Evolutionary conservation across 768 basidiomycete species (phyloP).

Genomic region (Serendipita sp.): DNA sequence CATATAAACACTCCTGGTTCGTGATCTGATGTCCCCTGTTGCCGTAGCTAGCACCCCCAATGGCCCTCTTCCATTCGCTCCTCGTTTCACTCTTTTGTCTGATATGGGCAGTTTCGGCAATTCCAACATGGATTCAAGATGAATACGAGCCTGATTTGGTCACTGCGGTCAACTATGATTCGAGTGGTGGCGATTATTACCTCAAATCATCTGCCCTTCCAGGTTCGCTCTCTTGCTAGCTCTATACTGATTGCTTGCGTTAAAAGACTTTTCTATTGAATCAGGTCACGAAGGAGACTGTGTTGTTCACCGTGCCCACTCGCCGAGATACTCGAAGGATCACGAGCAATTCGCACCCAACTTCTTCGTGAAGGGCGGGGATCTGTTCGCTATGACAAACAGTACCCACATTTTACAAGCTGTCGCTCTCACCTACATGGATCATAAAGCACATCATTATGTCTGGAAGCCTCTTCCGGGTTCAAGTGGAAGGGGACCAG

Average conservation of each 20-base stretch:
- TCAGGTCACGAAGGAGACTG: neutral
- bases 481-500: neutral
- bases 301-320: neutral
- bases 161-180: neutral
- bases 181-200: neutral
- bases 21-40: no score
- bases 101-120: neutral
- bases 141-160: neutral
- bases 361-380: neutral
- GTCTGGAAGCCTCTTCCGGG: neutral
- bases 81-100: no score
- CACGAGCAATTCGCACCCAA: conserved; percentile 1
- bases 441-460: neutral
- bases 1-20: no score
- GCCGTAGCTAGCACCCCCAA: no score
- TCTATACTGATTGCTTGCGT: neutral
- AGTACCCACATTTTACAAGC: neutral
- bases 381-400: conserved; percentile 1
- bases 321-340: neutral
- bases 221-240: no score
- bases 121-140: neutral
- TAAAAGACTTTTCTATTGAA: neutral
- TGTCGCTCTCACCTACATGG: neutral
- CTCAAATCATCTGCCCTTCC: neutral
- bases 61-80: no score